Evolutionary conservation across 345 rosid genomes (phyloP).

Genomic region (Carallia brachiata): DNA sequence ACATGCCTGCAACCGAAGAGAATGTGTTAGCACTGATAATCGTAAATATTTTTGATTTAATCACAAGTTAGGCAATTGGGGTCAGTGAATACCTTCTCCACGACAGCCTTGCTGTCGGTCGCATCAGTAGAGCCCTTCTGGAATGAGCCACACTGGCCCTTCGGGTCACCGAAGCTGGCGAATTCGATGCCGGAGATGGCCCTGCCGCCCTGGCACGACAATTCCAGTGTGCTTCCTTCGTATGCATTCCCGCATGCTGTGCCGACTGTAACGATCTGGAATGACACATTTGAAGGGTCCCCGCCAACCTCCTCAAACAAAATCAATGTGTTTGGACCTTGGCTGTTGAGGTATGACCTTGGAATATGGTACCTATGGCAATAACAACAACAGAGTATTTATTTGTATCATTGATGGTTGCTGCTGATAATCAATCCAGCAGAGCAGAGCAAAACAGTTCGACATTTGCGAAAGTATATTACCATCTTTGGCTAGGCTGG

Average conservation of each 20-base stretch:
- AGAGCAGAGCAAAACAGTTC: no score
- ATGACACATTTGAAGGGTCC: conserved; percentile 1
- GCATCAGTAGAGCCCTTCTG: background rate
- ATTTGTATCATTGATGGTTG: no score
- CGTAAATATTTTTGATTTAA: background rate
- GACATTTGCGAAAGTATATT: background rate
- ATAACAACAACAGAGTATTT: background rate
- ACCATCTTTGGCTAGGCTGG: conserved; percentile 15
- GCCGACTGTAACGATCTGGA: conserved; percentile 8
- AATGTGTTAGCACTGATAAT: background rate
- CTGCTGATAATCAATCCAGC: no score
- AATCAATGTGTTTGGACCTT: background rate
- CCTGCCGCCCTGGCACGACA: conserved; percentile 5
- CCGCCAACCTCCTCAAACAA: conserved; percentile 18
- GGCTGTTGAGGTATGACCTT: conserved; percentile 13
- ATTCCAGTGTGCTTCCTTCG: conserved; percentile 12
- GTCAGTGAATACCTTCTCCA: background rate
- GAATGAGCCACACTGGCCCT: conserved; percentile 7
- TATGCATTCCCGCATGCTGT: background rate
- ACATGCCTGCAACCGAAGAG: background rate
- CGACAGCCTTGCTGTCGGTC: background rate
- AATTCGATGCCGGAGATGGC: conserved; percentile 11
- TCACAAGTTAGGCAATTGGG: background rate
- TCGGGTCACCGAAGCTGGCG: conserved; percentile 17
- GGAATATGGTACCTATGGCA: conserved; percentile 24